phyloP scores from a whole-genome alignment of 768 basidiomycete genomes.

The Serendipita sp. region DNA sequence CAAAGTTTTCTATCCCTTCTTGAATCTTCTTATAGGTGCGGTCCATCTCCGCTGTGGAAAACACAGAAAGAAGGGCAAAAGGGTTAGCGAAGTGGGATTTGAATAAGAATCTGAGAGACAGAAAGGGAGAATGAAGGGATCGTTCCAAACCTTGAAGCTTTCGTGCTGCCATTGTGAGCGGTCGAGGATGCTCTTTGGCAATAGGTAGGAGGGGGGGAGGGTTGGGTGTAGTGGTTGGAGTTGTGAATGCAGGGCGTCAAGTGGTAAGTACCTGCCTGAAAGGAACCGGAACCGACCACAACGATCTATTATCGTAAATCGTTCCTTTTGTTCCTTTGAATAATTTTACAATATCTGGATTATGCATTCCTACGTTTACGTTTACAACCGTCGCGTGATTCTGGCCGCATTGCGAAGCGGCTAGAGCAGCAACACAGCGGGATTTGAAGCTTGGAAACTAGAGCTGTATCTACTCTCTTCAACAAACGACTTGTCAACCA shows the following conservation, averaged over 20 bases:
- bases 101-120: not conserved
- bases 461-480: no score
- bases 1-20: constrained; percentile 90
- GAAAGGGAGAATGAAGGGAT: not conserved
- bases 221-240: not conserved
- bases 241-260: not conserved
- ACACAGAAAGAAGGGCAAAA: not conserved
- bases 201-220: not conserved
- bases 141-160: constrained; percentile 64
- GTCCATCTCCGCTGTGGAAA: constrained; percentile 80
- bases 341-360: no score
- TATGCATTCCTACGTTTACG: no score
- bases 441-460: no score
- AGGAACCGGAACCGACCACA: no score
- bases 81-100: constrained; percentile 11
- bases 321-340: no score
- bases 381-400: no score
- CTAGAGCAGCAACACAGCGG: no score
- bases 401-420: no score
- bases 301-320: no score
- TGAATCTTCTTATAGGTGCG: constrained; percentile 92
- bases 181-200: not conserved
- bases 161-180: constrained; percentile 58
- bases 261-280: no score
- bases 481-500: no score